Conservation (phyloP, 2,329 filamentous ascomycete species). For the Cercospora berteroae region DNA sequence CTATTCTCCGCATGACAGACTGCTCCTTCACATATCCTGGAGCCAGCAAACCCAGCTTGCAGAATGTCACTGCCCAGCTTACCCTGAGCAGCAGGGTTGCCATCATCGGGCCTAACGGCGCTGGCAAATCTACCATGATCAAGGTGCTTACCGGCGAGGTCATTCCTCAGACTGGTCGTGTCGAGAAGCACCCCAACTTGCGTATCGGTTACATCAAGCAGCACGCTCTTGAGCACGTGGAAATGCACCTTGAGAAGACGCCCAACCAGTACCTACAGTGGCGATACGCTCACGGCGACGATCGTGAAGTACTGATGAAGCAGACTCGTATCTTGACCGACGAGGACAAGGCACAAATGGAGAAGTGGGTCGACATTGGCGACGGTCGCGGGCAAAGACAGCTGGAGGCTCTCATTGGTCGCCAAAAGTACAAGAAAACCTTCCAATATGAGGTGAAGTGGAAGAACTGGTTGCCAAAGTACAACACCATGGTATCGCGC, state of each 20-base stretch:
- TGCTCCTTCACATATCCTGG: slow-evolving; percentile 93
- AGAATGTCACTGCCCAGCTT: slow-evolving; percentile 82
- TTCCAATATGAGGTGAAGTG: slow-evolving; percentile 99
- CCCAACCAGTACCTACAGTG: slow-evolving; percentile 98
- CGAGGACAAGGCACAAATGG: slow-evolving; percentile 85
- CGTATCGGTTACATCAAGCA: slow-evolving; percentile 99
- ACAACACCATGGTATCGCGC: slow-evolving; percentile 88
- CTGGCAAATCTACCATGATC: slow-evolving; percentile 96
- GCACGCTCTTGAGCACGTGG: slow-evolving; percentile 96
- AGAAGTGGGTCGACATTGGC: slow-evolving; percentile 78
- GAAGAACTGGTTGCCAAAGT: slow-evolving; percentile 81
- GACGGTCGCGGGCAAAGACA: slow-evolving; percentile 76
- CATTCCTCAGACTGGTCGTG: slow-evolving; percentile 77
- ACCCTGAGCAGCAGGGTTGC: slow-evolving; percentile 88
- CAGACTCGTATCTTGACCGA: slow-evolving; percentile 87
- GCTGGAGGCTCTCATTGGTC: slow-evolving; percentile 86
- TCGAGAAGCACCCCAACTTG: slow-evolving; percentile 97
- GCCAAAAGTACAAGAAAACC: slow-evolving; percentile 98
- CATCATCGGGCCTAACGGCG: slow-evolving; percentile 96
- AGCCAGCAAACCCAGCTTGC: slow-evolving; percentile 79
- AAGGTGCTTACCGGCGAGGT: slow-evolving; percentile 93
- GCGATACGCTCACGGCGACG: slow-evolving; percentile 95
- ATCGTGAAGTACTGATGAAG: slow-evolving; percentile 96
- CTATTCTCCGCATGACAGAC: slow-evolving; percentile 92
- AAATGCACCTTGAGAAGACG: slow-evolving; percentile 99